Base-by-base conservation (phyloP, 257 asterid species). In the Solanum pinnatisectum region DNA sequence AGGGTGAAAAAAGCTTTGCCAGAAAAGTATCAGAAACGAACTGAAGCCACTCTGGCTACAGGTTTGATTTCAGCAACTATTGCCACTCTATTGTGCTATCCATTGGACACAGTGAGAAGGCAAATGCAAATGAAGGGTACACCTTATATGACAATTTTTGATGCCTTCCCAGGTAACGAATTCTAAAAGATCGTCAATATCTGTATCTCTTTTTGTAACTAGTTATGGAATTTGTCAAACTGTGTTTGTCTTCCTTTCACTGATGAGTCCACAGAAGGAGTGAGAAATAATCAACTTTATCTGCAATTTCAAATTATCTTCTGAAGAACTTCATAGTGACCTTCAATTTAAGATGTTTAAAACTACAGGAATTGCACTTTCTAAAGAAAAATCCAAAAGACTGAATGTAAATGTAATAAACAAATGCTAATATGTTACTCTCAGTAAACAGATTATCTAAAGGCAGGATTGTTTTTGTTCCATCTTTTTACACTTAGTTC, bases 111-210 rank as follows among this genome's bases (percentile, higher is more conserved):
- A 5, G 94, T 94, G 59, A 91, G 99, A 90, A 90, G 99, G 82
- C 99, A 97, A 92, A 96, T 97, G 99, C 99, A 97, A 91, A 95
- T 97, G 99, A 97, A 88, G 94, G 98, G 98, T 87, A 91, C 95
- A 15, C 99, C 99, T 52, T 97, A 94, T 88, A 76, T 56, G 86
- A 91, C 98, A 13, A 82, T 97, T 86, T 92, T 97, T 90, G 98
- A 97, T 89, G 99, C 98, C 87, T 52, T 96, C 89, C 92, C 94
- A 88, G 99, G 99, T 97, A 94, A 87, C 16, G 44, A 76, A 79
- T 36, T 44, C 6, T 87, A 67, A 8, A 63, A 22, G 37, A 14
- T 39, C 20, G 33, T 27, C 32, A 81, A 70, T 30, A 9, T 8
- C 37, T 77, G n/a, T 40, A 13, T 40, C 63, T 40, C 36, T 78